phyloP scores from a whole-genome alignment of 768 basidiomycete species.

The Tulasnella sp. region DNA sequence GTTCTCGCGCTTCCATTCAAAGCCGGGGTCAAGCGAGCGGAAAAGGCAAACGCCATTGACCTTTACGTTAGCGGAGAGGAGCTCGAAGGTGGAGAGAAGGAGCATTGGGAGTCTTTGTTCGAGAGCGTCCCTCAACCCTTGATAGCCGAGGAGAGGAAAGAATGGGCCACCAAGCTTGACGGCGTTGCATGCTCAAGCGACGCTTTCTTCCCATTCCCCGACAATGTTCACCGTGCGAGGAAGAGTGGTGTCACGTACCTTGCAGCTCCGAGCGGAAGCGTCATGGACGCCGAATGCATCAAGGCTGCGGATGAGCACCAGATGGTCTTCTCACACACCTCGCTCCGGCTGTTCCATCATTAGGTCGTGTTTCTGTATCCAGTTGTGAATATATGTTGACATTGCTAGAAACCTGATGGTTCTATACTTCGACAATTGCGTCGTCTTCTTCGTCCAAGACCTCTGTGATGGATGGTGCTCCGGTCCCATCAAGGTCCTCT shows the following conservation, averaged over 20 bases:
- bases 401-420: not conserved
- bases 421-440: slow-evolving; percentile 66
- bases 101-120: slow-evolving; percentile 85
- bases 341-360: slow-evolving; percentile 83
- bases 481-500: slow-evolving; percentile 23
- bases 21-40: slow-evolving; percentile 93
- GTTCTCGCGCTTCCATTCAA: slow-evolving; percentile 92
- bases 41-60: slow-evolving; percentile 97
- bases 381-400: not conserved
- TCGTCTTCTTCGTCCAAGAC: slow-evolving; percentile 52
- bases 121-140: slow-evolving; percentile 57
- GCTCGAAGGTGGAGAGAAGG: slow-evolving; percentile 79
- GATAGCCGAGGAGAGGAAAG: slow-evolving; percentile 54
- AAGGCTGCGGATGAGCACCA: slow-evolving; percentile 90
- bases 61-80: slow-evolving; percentile 86
- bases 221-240: slow-evolving; percentile 88
- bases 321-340: slow-evolving; percentile 86
- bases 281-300: slow-evolving; percentile 96
- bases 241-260: slow-evolving; percentile 90
- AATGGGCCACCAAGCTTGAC: slow-evolving; percentile 62
- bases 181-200: slow-evolving; percentile 91
- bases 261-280: slow-evolving; percentile 84
- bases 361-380: slow-evolving; percentile 26
- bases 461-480: not conserved
- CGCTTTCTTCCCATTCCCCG: slow-evolving; percentile 99